Base-by-base conservation (phyloP, 2,329 filamentous ascomycete genomes). In the Colletotrichum sp. region DNA sequence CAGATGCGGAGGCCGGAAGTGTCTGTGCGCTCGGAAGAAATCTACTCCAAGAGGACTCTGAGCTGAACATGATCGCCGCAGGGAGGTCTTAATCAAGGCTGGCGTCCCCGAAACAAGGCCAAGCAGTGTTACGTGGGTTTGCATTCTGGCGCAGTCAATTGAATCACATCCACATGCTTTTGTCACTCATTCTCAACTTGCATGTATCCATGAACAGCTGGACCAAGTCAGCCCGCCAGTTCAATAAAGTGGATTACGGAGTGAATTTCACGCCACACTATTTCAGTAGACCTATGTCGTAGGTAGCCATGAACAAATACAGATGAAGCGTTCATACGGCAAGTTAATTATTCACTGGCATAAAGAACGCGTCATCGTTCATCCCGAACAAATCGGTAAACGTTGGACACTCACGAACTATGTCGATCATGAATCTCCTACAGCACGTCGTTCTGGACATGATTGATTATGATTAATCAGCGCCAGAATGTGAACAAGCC, bases 251-350 rank as follows among this genome's bases (percentile, higher is more conserved):
- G 4, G 10, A 13, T 52, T 22, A 22, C n/a, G 43, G 2, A 0
- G 1, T 52, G 1, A 0, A 22, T 8, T 22, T 52, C 10, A 4
- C 43, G 10, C n/a, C 43, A 52, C 43, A 52, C 6, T 2, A 25
- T 3, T 3, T 0, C 10, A 13, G 2, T 12, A 52, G 16, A 52
- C 0, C 43, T 8, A 22, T 48, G 6, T 1, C n/a, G 10, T 8
- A 13, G 43, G 0, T 22, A 48, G 10, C n/a, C 13, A 0, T 48
- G 43, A 8, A 0, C 2, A 48, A 48, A n/a, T 48, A 13, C n/a
- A 22, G 43, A 22, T 13, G 2, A n/a, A 52, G n/a, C 12, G 43
- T 52, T 52, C 0, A 13, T 13, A 52, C 6, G 6, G n/a, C 9
- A 25, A 52, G 43, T n/a, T 22, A 52, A 52, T 22, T 13, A 22